These are phyloP conservation scores for Ophiocordyceps camponoti-saundersi DNA, from an alignment of 2,329 filamentous ascomycete species.

Conservation along the genomic window DNA sequence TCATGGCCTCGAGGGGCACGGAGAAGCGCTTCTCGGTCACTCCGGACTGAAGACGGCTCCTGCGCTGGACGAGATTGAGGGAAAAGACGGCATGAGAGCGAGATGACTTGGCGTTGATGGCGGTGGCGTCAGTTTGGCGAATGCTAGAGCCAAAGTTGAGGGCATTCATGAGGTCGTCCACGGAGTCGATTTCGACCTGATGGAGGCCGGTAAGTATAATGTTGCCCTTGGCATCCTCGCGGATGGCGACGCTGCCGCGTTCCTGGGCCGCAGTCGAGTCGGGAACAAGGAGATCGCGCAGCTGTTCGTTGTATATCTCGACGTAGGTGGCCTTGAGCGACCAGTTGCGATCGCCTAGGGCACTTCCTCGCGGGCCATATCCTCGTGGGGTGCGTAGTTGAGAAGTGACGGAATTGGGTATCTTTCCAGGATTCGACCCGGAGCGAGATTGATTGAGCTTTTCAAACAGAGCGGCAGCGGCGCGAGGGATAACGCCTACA, in stretches of 20 bases:
- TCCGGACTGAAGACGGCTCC: conserved; percentile 35
- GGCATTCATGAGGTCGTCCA: conserved; percentile 77
- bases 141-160: conserved; percentile 88
- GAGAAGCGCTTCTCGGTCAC: conserved; percentile 71
- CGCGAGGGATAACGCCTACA: conserved; percentile 83
- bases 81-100: conserved; percentile 96
- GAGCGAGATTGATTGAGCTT: conserved; percentile 49
- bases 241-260: conserved; percentile 68
- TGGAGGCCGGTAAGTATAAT: conserved; percentile 84
- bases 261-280: conserved; percentile 55
- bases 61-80: conserved; percentile 79
- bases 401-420: conserved; percentile 36
- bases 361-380: conserved; percentile 33
- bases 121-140: conserved; percentile 90
- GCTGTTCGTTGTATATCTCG: conserved; percentile 93
- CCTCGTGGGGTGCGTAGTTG: conserved; percentile 66
- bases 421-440: conserved; percentile 32
- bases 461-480: conserved; percentile 74
- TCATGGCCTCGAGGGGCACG: conserved; percentile 66
- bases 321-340: conserved; percentile 87
- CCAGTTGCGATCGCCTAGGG: conserved; percentile 58
- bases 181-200: conserved; percentile 76
- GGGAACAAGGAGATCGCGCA: conserved; percentile 74
- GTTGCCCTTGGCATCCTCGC: conserved; percentile 86
- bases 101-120: conserved; percentile 93